Conservation (phyloP, 75 land plant species). For the Sequoia sempervirens region DNA sequence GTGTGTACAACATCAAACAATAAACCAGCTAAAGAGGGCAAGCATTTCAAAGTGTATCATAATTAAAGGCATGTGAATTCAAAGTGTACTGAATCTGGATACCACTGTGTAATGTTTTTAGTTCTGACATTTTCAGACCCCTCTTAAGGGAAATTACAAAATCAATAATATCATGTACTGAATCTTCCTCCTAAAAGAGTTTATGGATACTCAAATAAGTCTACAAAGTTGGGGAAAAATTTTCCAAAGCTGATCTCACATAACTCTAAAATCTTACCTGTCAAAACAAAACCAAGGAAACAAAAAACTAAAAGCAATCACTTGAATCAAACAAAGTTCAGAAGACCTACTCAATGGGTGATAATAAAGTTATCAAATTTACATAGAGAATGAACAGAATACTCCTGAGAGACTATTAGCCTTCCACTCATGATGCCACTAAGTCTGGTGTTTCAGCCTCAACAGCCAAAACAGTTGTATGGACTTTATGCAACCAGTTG, state of each 20-base stretch:
- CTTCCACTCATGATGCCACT: slow-evolving; percentile 53
- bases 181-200: no score
- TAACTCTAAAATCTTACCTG: neutral
- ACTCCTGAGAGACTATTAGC: neutral
- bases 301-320: neutral
- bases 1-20: no score
- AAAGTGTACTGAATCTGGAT: no score
- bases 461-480: slow-evolving; percentile 80
- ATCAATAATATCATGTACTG: no score
- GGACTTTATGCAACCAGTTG: slow-evolving; percentile 85
- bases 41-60: no score
- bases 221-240: no score
- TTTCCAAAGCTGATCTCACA: neutral
- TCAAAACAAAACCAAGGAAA: neutral
- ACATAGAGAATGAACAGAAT: neutral
- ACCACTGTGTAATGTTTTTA: no score
- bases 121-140: no score
- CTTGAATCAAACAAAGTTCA: neutral
- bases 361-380: neutral
- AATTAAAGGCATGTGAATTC: no score
- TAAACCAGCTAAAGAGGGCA: no score
- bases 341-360: neutral
- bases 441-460: slow-evolving; percentile 97
- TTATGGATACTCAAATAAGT: no score
- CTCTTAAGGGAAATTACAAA: no score